Evolutionary conservation across 2,329 filamentous ascomycete species (phyloP).

Genomic region (Trichoderma simmonsii): DNA sequence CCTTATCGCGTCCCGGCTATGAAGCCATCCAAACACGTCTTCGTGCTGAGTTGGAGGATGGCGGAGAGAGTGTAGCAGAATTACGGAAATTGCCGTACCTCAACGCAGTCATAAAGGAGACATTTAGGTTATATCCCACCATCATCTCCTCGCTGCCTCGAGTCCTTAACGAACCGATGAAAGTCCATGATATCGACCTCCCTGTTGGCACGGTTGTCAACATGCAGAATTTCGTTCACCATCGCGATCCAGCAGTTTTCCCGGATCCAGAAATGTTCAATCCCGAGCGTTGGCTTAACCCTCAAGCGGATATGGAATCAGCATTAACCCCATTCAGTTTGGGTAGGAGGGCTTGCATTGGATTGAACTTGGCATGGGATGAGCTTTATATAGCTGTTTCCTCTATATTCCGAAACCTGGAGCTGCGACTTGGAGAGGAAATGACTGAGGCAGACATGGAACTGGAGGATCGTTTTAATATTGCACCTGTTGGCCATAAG

Average conservation of each 20-base stretch:
- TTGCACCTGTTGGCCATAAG: not conserved
- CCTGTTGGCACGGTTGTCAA: not conserved
- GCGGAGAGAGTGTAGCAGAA: not conserved
- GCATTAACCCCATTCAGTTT: not conserved
- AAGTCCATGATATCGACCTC: not conserved
- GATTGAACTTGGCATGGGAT: not conserved
- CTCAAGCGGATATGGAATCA: not conserved
- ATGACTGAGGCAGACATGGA: constrained; percentile 5
- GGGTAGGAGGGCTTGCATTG: not conserved
- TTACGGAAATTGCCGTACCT: not conserved
- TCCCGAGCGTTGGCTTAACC: not conserved
- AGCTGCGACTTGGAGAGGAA: not conserved
- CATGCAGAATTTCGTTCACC: not conserved
- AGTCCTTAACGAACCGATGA: not conserved
- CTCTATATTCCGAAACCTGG: not conserved
- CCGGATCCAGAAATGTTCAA: not conserved
- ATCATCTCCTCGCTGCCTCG: not conserved
- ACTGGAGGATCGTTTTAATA: not conserved
- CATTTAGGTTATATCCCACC: not conserved
- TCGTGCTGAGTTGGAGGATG: not conserved
- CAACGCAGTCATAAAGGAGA: not conserved
- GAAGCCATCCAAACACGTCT: not conserved
- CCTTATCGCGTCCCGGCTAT: not conserved
- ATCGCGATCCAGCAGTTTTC: not conserved
- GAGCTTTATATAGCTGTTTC: not conserved